phyloP scores from a whole-genome alignment of 2,329 filamentous ascomycete species.

The Neoarthrinium moseri region DNA sequence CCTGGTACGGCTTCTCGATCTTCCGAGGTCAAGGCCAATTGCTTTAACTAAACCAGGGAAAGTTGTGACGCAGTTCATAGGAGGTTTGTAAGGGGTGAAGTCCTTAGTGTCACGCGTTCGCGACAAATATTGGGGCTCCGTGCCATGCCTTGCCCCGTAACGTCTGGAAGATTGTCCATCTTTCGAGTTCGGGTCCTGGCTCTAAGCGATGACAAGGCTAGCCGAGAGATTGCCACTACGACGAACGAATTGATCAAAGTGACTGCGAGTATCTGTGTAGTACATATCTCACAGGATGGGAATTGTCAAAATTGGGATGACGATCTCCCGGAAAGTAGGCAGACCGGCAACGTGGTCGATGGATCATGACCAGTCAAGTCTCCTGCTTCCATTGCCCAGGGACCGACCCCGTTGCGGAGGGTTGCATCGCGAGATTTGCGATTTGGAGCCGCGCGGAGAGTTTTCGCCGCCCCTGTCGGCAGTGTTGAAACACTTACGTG shows the following conservation, averaged over 20 bases:
- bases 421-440: background rate
- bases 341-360: background rate
- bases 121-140: too few relatives aligned
- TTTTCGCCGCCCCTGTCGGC: slow-evolving; percentile 5
- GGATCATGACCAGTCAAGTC: background rate
- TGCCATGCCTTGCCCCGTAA: too few relatives aligned
- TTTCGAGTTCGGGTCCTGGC: too few relatives aligned
- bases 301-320: background rate
- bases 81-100: too few relatives aligned
- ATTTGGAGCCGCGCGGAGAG: slow-evolving; percentile 4
- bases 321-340: slow-evolving; percentile 2
- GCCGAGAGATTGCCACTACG: too few relatives aligned
- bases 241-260: too few relatives aligned
- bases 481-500: background rate
- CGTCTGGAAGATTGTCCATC: too few relatives aligned
- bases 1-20: background rate
- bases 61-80: background rate
- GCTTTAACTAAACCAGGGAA: background rate
- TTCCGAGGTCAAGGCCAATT: background rate
- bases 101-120: too few relatives aligned
- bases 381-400: too few relatives aligned
- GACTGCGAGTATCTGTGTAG: too few relatives aligned
- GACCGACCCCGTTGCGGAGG: background rate
- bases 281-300: too few relatives aligned
- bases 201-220: background rate